phyloP scores from a whole-genome alignment of 2,329 filamentous ascomycete species.

The Geosmithia flava region DNA sequence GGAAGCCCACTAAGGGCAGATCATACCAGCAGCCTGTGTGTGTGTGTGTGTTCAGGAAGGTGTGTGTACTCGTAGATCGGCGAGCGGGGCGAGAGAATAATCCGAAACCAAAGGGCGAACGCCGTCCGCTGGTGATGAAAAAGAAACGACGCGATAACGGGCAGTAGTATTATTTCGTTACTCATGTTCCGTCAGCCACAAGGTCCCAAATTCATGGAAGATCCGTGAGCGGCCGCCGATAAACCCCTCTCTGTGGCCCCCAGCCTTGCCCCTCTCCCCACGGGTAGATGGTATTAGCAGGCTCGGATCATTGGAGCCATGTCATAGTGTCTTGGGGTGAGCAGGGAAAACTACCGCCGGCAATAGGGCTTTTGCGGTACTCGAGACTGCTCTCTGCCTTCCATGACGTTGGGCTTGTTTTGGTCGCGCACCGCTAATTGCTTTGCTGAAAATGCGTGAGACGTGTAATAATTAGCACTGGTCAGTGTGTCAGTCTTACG shows the following conservation, averaged over 20 bases:
- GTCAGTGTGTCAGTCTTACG: too few species aligned
- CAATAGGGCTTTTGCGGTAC: neutral
- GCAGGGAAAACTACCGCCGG: neutral
- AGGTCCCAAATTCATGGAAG: too few species aligned
- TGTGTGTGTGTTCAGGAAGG: neutral
- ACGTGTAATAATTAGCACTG: neutral
- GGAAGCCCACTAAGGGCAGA: neutral
- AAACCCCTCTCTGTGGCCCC: too few species aligned
- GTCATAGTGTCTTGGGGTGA: too few species aligned
- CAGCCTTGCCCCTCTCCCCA: too few species aligned
- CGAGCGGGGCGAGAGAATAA: neutral
- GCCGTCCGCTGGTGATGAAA: too few species aligned
- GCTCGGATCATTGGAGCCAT: too few species aligned
- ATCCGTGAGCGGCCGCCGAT: too few species aligned
- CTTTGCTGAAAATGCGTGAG: neutral
- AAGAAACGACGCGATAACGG: too few species aligned
- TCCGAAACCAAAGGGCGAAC: neutral
- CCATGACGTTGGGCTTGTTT: neutral
- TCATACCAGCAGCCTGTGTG: neutral
- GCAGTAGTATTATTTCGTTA: too few species aligned
- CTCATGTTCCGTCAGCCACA: too few species aligned
- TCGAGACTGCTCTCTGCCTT: neutral
- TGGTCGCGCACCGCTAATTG: neutral
- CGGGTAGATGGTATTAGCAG: too few species aligned
- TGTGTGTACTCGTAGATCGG: neutral